These are phyloP conservation scores for Euphorbia peplus DNA, from an alignment of 345 rosid genomes.

Conservation along the genomic window DNA sequence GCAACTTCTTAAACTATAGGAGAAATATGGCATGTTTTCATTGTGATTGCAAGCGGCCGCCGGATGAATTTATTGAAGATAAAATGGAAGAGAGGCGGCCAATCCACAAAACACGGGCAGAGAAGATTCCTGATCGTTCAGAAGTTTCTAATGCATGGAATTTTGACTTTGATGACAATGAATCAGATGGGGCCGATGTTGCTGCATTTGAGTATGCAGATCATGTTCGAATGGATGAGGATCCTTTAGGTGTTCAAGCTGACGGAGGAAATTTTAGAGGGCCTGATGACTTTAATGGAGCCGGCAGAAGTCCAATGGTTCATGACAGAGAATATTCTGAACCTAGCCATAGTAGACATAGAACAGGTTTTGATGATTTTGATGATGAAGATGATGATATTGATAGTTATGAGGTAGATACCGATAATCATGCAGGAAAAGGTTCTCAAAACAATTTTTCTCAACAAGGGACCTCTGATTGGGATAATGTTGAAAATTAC, in stretches of 20 bases:
- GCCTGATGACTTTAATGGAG: constrained; percentile 31
- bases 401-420: constrained; percentile 83
- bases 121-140: constrained; percentile 40
- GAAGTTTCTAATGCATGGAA: constrained; percentile 92
- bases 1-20: constrained; percentile 93
- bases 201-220: constrained; percentile 89
- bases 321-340: constrained; percentile 45
- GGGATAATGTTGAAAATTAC: constrained; percentile 34
- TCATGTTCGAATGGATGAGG: constrained; percentile 39
- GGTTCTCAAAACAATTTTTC: constrained; percentile 40
- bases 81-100: constrained; percentile 50
- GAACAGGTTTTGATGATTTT: constrained; percentile 84
- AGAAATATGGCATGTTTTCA: constrained; percentile 92
- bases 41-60: constrained; percentile 97
- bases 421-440: constrained; percentile 34
- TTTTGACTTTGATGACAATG: constrained; percentile 94
- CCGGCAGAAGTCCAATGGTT: constrained; percentile 25
- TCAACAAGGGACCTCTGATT: constrained; percentile 40
- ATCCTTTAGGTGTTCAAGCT: constrained; percentile 20
- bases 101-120: constrained; percentile 40
- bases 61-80: constrained; percentile 59
- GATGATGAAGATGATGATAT: constrained; percentile 86
- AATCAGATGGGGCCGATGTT: constrained; percentile 97
- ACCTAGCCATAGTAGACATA: constrained; percentile 32
- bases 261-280: constrained; percentile 37